A percentile compares a stretch with the other conserved stretches of the same genome.
These are phyloP conservation scores for Haplosporangium sp. DNA, from an alignment of 371 early-diverging fungal genomes.

Conservation along the genomic window DNA sequence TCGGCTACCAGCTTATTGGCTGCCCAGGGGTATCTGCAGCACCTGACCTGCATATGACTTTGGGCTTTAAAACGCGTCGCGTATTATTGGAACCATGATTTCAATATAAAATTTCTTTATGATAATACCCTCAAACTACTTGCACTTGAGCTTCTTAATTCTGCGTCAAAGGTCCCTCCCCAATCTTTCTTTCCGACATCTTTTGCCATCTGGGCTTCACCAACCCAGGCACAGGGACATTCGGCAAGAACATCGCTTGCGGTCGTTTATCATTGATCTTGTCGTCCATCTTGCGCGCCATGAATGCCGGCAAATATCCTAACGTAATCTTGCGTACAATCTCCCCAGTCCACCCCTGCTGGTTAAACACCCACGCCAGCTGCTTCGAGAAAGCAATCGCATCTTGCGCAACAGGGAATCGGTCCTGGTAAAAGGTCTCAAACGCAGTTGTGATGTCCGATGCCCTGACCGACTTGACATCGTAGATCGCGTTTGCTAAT, in stretches of 20 bases:
- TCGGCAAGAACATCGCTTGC: not conserved
- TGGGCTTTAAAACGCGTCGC: too few relatives aligned
- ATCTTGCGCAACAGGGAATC: not conserved
- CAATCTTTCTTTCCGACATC: not conserved
- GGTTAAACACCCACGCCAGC: not conserved
- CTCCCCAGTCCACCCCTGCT: not conserved
- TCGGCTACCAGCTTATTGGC: too few relatives aligned
- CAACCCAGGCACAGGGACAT: not conserved
- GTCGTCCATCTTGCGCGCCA: not conserved
- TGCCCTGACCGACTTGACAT: not conserved
- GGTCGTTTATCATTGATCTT: not conserved
- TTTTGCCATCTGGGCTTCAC: not conserved
- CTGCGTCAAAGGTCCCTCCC: not conserved
- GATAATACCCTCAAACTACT: too few relatives aligned
- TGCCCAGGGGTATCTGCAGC: too few relatives aligned
- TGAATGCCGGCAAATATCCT: not conserved
- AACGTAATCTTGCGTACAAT: constrained; percentile 1
- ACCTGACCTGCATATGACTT: too few relatives aligned
- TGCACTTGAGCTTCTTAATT: too few relatives aligned
- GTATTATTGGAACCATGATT: too few relatives aligned
- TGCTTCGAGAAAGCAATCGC: constrained; percentile 3
- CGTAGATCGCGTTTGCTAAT: constrained; percentile 5
- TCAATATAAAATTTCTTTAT: too few relatives aligned
- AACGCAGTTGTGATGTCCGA: not conserved
- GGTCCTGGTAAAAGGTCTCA: constrained; percentile 1